Evolutionary conservation across 1,284 basidiomycete species (phyloP).

Genomic region (Heimioporus retisporus): DNA sequence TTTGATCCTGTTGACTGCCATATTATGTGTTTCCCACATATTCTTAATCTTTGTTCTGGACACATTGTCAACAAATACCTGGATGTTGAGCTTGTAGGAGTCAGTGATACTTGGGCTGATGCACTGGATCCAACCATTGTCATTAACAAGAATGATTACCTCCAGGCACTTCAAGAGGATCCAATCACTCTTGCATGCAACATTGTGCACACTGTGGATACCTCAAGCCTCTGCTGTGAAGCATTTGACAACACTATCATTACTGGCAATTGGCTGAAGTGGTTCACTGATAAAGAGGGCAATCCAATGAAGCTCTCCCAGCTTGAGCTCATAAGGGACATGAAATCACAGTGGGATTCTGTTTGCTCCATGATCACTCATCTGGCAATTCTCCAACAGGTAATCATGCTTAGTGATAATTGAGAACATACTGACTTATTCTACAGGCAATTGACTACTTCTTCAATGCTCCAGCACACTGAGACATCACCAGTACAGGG

Average conservation of each 20-base stretch:
- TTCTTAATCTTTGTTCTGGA: background rate
- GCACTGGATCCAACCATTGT: no score
- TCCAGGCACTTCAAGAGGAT: background rate
- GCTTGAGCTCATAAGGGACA: background rate
- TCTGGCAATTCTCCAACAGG: background rate
- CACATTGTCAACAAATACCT: background rate
- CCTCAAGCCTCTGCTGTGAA: background rate
- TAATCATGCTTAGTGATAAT: background rate
- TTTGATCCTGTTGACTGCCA: background rate
- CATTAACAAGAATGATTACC: background rate
- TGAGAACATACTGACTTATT: no score
- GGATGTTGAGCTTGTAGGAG: background rate
- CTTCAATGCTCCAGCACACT: background rate
- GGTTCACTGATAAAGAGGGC: background rate
- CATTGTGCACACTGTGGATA: background rate
- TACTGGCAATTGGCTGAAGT: background rate
- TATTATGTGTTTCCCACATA: background rate
- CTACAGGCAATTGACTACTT: background rate
- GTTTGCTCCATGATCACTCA: background rate
- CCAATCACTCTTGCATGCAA: background rate
- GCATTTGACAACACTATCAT: background rate
- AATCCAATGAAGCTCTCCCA: background rate
- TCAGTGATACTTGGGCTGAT: background rate
- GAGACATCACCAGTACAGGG: background rate
- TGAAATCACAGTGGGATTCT: background rate